Conservation (phyloP, 140 eudicot genomes). For the Oenanthe javanica region DNA sequence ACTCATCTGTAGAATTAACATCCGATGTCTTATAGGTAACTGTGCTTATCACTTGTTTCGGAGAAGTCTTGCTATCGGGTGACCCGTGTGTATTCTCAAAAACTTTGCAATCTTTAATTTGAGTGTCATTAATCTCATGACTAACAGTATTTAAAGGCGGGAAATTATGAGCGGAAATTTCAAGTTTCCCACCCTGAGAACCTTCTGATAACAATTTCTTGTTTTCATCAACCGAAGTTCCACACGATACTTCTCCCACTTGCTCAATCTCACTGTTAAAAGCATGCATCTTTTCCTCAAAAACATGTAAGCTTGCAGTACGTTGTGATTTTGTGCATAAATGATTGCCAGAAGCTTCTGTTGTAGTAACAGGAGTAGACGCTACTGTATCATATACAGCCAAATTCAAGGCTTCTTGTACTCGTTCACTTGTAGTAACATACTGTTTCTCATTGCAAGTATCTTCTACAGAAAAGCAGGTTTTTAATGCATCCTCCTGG, state of each 20-base stretch:
- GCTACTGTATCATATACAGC: too few species aligned
- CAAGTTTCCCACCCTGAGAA: constrained; percentile 12
- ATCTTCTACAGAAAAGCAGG: constrained; percentile 1
- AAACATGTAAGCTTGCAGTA: not conserved
- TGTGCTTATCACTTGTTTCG: constrained; percentile 12
- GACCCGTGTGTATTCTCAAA: constrained; percentile 12
- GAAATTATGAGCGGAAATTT: constrained; percentile 6
- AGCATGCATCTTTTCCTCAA: constrained; percentile 7
- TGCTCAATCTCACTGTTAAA: constrained; percentile 6
- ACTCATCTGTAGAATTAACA: constrained; percentile 23
- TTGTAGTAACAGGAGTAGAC: not conserved
- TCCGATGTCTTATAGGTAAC: constrained; percentile 19
- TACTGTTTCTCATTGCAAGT: constrained; percentile 2
- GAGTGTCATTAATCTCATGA: constrained; percentile 13
- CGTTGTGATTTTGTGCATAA: not conserved
- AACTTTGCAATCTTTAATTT: constrained; percentile 13
- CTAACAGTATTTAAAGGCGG: not conserved
- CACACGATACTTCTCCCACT: constrained; percentile 10
- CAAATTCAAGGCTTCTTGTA: not conserved
- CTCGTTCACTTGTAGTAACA: constrained; percentile 2
- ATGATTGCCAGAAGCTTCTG: constrained; percentile 7
- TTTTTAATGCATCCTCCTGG: constrained; percentile 8
- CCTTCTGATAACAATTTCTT: not conserved
- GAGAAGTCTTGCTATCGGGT: constrained; percentile 14
- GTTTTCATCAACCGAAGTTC: not conserved